Conservation (phyloP, 2,329 filamentous ascomycete genomes). For the Penicillium decumbens region DNA sequence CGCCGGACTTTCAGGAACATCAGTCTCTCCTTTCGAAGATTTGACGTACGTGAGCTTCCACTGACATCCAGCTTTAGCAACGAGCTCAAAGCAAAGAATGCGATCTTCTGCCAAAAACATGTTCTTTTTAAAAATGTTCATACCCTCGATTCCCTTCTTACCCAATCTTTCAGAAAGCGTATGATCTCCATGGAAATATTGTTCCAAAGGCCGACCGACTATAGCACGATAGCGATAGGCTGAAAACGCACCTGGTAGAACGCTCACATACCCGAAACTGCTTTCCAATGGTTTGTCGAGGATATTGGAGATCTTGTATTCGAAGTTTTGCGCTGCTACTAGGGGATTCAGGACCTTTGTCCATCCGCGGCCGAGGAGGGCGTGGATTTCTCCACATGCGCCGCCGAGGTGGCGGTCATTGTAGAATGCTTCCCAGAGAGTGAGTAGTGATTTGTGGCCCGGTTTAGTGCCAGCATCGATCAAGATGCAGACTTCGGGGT, state of each 20-base stretch:
- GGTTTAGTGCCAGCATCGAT: slow-evolving; percentile 95
- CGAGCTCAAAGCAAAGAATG: slow-evolving; percentile 95
- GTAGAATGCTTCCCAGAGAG: slow-evolving; percentile 95
- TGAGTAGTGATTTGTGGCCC: slow-evolving; percentile 77
- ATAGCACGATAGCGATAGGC: slow-evolving; percentile 94
- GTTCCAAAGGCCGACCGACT: slow-evolving; percentile 88
- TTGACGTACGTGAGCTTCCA: slow-evolving; percentile 99
- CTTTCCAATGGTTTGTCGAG: slow-evolving; percentile 93
- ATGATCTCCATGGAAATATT: slow-evolving; percentile 98
- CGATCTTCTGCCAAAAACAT: slow-evolving; percentile 99
- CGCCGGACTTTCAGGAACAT: slow-evolving; percentile 88
- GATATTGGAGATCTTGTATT: slow-evolving; percentile 99
- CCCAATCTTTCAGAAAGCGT: slow-evolving; percentile 86
- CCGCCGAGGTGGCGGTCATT: slow-evolving; percentile 96
- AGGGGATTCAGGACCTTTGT: slow-evolving; percentile 87
- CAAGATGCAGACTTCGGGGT: slow-evolving; percentile 90
- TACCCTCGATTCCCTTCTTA: slow-evolving; percentile 96
- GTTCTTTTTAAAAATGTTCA: slow-evolving; percentile 99
- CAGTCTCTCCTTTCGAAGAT: slow-evolving; percentile 93
- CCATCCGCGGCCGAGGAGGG: slow-evolving; percentile 83
- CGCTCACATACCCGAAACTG: slow-evolving; percentile 91
- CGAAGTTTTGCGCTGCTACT: slow-evolving; percentile 91
- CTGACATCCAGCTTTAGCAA: slow-evolving; percentile 93
- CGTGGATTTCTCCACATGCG: slow-evolving; percentile 95
- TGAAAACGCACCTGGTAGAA: slow-evolving; percentile 94